Evolutionary conservation across 176 grass and related monocot genomes (phyloP), one percentile per base, ranked within the genome.

Genomic region (Puccinellia tenuiflora): DNA sequence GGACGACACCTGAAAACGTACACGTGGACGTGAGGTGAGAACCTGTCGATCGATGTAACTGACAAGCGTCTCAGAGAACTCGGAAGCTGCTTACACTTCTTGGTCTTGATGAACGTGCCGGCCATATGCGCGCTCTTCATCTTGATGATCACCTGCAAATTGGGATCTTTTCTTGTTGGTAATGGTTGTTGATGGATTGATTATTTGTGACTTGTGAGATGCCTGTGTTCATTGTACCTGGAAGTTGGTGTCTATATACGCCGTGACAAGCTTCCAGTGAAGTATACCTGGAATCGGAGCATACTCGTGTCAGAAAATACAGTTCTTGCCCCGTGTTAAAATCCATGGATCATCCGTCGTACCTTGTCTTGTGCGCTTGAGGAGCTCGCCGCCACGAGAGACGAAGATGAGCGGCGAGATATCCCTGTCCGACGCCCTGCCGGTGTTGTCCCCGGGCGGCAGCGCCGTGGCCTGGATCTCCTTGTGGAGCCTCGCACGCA

Each of bases 81-180:
- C 33, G 4, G 6, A 30, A 37, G 29, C 25, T 18, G 39, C 86
- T 93, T 93, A 98, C 95, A 82, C 65, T 98, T 98, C 70, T 95
- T 95, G 30, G 92, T 98, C 46, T 98, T 98, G 55, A 95, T 85
- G 79, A 91, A 98, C 21, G 95, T 91, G 14, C 95, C 95, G 6
- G 81, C 95, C 90, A 98, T 98, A n/a, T 98, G 95, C 6, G 85
- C 81, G 25, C 95, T 98, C 81, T 91, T 94, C 89, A 94, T 95
- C 77, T 93, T 98, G 37, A 95, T 62, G 76, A 94, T 48, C 56
- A 97, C 92, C 94, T 96, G 85, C 37, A 48, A 10, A 10, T 15
- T 6, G 5, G 84, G 17, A 16, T 43, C 17, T 2, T 57, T 14
- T 47, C 68, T 53, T 5, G 68, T 34, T 48, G 22, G n/a, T 57